Evolutionary conservation across 2,329 filamentous ascomycete genomes (phyloP), one percentile per base, ranked within the genome.

Genomic region (Xylariaceae sp.): DNA sequence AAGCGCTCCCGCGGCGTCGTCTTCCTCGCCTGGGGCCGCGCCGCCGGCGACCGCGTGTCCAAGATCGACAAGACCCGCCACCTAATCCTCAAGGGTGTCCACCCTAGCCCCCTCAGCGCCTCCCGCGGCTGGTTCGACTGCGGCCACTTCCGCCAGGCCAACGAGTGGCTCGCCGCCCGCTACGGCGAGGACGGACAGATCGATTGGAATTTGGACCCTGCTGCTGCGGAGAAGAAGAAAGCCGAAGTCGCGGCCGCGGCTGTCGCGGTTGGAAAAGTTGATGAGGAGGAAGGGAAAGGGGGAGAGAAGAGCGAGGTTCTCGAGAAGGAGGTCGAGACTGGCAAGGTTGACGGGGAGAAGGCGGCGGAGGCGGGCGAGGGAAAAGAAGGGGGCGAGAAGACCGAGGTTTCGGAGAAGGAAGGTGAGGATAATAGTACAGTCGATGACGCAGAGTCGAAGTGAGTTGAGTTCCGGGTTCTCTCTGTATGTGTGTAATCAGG

Each of bases 91-190:
- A 87, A 89, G 75, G 89, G 87, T 67, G 92, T 93, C 48, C 95
- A 99, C 75, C 95, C 95, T 0, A 96, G 91, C 73, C 95, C 95
- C n/a, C 74, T 97, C 63, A 96, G 91, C 75, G 95, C 93, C 3
- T 76, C 80, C 14, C 82, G 84, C 51, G 95, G 95, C 1, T 99
- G 92, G 73, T 91, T 91, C 63, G 87, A 90, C 55, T 93, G 89
- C 65, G 85, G 86, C 0, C 92, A 96, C 74, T 96, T 96, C 73
- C 86, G 80, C 61, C 84, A 86, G 75, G 85, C 90, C 45, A 96
- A 96, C 69, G 87, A 90, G 66, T 99, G 95, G 95, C 79, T 99
- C 20, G 78, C 82, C 50, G 73, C 81, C 64, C 81, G 89, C 55
- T 96, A 98, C 73, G 95, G 95, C 0, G 77, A 82, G n/a, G 88